Evolutionary conservation across 2,329 filamentous ascomycete genomes (phyloP).

Genomic region (Fusarium sp.): DNA sequence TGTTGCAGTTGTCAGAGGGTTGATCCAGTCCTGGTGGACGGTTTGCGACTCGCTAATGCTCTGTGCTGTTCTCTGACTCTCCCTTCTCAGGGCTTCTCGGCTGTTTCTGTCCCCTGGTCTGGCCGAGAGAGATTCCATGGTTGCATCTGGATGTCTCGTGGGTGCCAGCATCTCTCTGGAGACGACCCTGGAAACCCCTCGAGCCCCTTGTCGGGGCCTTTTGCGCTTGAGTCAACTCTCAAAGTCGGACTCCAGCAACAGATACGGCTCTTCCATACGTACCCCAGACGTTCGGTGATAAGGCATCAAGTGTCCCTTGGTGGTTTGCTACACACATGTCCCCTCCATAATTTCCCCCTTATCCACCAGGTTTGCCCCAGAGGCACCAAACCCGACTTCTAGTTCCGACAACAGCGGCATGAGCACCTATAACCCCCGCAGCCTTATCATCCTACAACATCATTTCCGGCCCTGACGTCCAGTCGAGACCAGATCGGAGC

Average conservation of each 20-base stretch:
- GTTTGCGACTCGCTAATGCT: not conserved
- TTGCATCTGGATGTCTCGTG: constrained; percentile 5
- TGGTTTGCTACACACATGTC: constrained; percentile 7
- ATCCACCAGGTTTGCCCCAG: constrained; percentile 25
- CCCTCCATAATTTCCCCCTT: constrained; percentile 38
- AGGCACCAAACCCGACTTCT: constrained; percentile 10
- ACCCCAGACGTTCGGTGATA: constrained; percentile 29
- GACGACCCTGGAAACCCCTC: not conserved
- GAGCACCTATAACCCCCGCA: constrained; percentile 7
- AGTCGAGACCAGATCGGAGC: constrained; percentile 10
- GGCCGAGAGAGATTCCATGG: constrained; percentile 6
- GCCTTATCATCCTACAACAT: constrained; percentile 35
- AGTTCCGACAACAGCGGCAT: constrained; percentile 16
- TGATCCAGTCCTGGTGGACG: not conserved
- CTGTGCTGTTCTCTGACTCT: not conserved
- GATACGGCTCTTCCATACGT: constrained; percentile 9
- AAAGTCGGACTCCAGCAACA: not conserved
- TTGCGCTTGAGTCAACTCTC: not conserved
- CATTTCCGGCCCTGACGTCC: constrained; percentile 8
- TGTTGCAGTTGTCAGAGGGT: not conserved
- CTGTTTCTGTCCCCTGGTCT: not conserved
- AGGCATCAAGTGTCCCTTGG: constrained; percentile 19
- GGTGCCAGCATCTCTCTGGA: not conserved
- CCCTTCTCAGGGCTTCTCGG: not conserved
- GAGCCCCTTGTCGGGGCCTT: constrained; percentile 8